These are phyloP conservation scores for Neonectria hederae DNA, from an alignment of 2,329 filamentous ascomycete species.

Conservation along the genomic window DNA sequence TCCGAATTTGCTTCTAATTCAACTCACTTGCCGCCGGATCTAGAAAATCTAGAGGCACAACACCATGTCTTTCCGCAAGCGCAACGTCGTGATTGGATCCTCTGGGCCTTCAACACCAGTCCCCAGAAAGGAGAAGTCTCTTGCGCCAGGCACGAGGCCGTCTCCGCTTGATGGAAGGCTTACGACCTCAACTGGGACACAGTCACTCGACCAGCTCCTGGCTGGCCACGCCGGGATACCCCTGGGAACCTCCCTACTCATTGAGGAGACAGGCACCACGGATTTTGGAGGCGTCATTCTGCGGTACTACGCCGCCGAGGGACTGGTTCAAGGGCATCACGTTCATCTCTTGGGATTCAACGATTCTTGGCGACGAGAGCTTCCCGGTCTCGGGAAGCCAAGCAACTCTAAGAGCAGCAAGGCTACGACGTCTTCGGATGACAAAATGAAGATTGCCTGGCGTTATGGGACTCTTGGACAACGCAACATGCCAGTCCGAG, in stretches of 20 bases:
- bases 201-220: constrained; percentile 83
- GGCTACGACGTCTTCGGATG: constrained; percentile 56
- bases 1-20: background rate
- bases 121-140: constrained; percentile 48
- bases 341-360: constrained; percentile 86
- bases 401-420: constrained; percentile 51
- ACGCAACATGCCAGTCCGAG: constrained; percentile 70
- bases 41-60: background rate
- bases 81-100: constrained; percentile 61
- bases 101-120: constrained; percentile 33
- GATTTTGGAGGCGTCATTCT: constrained; percentile 89
- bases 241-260: constrained; percentile 80
- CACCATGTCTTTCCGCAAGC: constrained; percentile 66
- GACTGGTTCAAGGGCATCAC: constrained; percentile 87
- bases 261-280: constrained; percentile 92
- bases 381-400: constrained; percentile 74
- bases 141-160: constrained; percentile 70
- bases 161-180: constrained; percentile 88
- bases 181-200: constrained; percentile 90
- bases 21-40: background rate
- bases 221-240: constrained; percentile 88
- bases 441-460: constrained; percentile 99
- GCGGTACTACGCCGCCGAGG: constrained; percentile 92
- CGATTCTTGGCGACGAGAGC: constrained; percentile 82
- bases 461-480: constrained; percentile 86